Conservation (phyloP, 352 stramenopile species). For the Aphanomyces astaci region DNA sequence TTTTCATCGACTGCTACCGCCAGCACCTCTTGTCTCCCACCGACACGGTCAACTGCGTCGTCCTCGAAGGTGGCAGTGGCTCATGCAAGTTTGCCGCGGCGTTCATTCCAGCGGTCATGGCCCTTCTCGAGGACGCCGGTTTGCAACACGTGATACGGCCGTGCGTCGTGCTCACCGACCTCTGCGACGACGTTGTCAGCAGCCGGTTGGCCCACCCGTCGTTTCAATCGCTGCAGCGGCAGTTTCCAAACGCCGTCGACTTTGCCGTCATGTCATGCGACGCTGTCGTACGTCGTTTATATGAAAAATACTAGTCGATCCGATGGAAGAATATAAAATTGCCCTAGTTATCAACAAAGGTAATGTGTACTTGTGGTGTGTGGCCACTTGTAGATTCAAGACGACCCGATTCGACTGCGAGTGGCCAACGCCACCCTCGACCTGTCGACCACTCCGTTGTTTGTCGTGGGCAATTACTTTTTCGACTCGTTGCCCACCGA, state of each 20-base stretch:
- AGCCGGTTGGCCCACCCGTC: slow-evolving; percentile 51
- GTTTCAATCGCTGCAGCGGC: slow-evolving; percentile 41
- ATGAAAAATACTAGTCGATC: no score
- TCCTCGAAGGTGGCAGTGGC: slow-evolving; percentile 75
- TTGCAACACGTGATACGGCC: slow-evolving; percentile 27
- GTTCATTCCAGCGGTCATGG: slow-evolving; percentile 60
- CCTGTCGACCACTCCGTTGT: slow-evolving; percentile 46
- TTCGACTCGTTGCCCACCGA: slow-evolving; percentile 66
- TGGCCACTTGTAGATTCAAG: slow-evolving; percentile 14
- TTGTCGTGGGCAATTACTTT: slow-evolving; percentile 82
- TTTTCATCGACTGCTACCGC: slow-evolving; percentile 31
- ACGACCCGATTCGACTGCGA: slow-evolving; percentile 23
- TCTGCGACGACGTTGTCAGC: slow-evolving; percentile 60
- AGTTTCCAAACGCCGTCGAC: slow-evolving; percentile 34
- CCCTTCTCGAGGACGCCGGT: slow-evolving; percentile 28
- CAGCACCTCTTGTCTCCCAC: not conserved
- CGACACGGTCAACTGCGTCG: slow-evolving; percentile 47
- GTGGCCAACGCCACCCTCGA: slow-evolving; percentile 31
- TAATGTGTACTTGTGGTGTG: not conserved
- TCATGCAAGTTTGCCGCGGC: slow-evolving; percentile 76
- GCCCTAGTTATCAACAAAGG: no score
- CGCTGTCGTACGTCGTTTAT: slow-evolving; percentile 33
- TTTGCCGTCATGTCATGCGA: slow-evolving; percentile 67
- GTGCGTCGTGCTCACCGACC: slow-evolving; percentile 57
- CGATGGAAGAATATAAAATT: no score